phyloP scores from a whole-genome alignment of 495 filamentous ascomycete species.

The Daldinia loculata region DNA sequence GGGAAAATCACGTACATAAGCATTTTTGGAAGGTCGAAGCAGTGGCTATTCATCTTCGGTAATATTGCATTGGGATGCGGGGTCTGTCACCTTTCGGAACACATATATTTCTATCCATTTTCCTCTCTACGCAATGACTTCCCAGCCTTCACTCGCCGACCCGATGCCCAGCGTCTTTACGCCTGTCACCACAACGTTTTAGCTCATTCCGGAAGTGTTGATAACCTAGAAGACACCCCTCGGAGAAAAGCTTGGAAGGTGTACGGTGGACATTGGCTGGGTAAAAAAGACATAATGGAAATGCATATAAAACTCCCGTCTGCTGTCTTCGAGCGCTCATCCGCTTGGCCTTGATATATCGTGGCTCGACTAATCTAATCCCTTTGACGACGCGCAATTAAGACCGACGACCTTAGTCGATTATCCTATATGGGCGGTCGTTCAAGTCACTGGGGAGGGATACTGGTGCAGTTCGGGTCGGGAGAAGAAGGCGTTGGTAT shows the following conservation, averaged over 20 bases:
- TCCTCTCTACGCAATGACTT: constrained; percentile 17
- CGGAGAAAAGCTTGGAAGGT: background rate
- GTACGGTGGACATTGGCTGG: background rate
- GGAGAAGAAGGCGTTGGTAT: constrained; percentile 30
- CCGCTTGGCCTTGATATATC: background rate
- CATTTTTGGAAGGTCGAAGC: constrained; percentile 47
- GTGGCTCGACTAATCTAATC: constrained; percentile 5
- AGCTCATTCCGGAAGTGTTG: background rate
- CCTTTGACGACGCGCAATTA: constrained; percentile 1
- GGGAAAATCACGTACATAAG: constrained; percentile 46
- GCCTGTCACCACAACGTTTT: background rate
- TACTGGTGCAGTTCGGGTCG: constrained; percentile 8
- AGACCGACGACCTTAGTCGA: constrained; percentile 1
- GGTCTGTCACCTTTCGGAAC: constrained; percentile 44
- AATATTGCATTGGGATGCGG: constrained; percentile 55
- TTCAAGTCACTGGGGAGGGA: constrained; percentile 4
- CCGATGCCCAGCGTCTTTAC: background rate
- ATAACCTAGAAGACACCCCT: background rate
- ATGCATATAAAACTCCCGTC: constrained; percentile 8
- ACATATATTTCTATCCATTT: constrained; percentile 44
- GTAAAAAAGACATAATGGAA: background rate
- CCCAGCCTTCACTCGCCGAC: background rate
- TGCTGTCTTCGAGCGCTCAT: background rate
- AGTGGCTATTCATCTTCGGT: constrained; percentile 51
- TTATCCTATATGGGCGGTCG: background rate